These are phyloP conservation scores for Populus nigra DNA, from an alignment of 345 rosid genomes.

Conservation along the genomic window DNA sequence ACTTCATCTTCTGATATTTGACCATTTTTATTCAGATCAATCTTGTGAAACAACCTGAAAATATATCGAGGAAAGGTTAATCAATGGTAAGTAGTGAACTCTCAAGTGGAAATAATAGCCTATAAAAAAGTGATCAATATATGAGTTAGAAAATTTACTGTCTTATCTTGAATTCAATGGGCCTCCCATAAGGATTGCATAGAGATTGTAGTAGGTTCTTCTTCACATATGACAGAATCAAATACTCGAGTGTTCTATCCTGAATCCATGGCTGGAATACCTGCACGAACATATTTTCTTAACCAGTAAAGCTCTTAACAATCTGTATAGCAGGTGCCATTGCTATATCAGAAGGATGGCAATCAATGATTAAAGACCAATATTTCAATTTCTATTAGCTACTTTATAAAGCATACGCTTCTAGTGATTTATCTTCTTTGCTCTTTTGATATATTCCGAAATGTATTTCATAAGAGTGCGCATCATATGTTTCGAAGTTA, in stretches of 20 bases:
- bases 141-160: constrained; percentile 20
- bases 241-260: constrained; percentile 36
- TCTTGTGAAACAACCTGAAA: constrained; percentile 39
- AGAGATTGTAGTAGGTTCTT: constrained; percentile 22
- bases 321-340: too few species aligned
- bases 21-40: constrained; percentile 27
- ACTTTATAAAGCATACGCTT: too few species aligned
- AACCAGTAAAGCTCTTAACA: not conserved
- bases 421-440: too few species aligned
- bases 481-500: too few species aligned
- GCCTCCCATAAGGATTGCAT: constrained; percentile 28
- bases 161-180: constrained; percentile 24
- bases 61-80: not conserved
- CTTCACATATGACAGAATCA: constrained; percentile 18
- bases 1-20: constrained; percentile 36
- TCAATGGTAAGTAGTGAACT: not conserved
- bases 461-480: not conserved
- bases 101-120: not conserved
- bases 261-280: constrained; percentile 51
- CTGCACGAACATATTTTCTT: constrained; percentile 17
- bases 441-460: too few species aligned
- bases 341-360: too few species aligned
- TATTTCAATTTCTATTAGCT: too few species aligned
- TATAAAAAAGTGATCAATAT: not conserved
- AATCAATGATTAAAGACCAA: too few species aligned